Conservation (phyloP, 352 stramenopile species). For the Globisporangium megalacanthum region DNA sequence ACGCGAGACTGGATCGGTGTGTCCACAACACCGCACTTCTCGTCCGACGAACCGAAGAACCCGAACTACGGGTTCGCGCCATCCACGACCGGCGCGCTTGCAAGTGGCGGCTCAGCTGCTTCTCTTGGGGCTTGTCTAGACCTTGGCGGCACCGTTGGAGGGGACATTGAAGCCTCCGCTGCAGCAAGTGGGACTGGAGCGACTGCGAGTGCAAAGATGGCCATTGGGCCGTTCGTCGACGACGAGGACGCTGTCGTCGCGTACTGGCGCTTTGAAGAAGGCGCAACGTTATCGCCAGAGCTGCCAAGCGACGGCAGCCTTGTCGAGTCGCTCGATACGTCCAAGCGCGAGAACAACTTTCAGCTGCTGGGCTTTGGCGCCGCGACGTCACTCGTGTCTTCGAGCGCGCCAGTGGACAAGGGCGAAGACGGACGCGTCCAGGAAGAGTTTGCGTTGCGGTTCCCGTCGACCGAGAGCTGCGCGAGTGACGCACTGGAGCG, state of each 20-base stretch:
- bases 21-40: slow-evolving; percentile 35
- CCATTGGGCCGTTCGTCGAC: slow-evolving; percentile 77
- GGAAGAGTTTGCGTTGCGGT: slow-evolving; percentile 62
- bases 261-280: slow-evolving; percentile 87
- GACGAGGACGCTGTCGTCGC: slow-evolving; percentile 80
- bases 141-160: not conserved
- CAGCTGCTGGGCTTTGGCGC: slow-evolving; percentile 37
- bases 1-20: slow-evolving; percentile 54
- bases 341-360: slow-evolving; percentile 76
- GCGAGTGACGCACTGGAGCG: not conserved
- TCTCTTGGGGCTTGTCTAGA: not conserved
- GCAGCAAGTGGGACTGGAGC: slow-evolving; percentile 2
- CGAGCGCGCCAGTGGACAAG: slow-evolving; percentile 63
- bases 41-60: slow-evolving; percentile 48
- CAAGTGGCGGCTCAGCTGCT: not conserved
- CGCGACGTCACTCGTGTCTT: slow-evolving; percentile 36
- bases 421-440: slow-evolving; percentile 64
- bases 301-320: slow-evolving; percentile 16
- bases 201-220: slow-evolving; percentile 32
- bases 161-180: not conserved
- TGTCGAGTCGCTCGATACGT: slow-evolving; percentile 74
- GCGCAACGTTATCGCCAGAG: slow-evolving; percentile 17
- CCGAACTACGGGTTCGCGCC: slow-evolving; percentile 43
- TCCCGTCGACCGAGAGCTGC: slow-evolving; percentile 21
- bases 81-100: slow-evolving; percentile 13